These are phyloP conservation scores for Simplicillium aogashimaense DNA, from an alignment of 2,329 filamentous ascomycete genomes.

Conservation along the genomic window DNA sequence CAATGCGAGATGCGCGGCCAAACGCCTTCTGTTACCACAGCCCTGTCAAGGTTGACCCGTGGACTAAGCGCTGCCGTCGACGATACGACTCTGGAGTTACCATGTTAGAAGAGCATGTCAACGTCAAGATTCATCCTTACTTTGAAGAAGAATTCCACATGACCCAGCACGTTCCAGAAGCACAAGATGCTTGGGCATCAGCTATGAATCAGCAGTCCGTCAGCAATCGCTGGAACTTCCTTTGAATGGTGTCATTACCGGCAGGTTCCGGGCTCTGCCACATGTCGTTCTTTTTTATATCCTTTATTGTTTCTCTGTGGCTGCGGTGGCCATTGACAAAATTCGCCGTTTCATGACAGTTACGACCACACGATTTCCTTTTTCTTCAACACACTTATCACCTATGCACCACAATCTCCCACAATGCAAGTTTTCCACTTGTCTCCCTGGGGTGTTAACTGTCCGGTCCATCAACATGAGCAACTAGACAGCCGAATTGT, in stretches of 20 bases:
- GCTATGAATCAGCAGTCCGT: slow-evolving; percentile 4
- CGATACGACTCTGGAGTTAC: slow-evolving; percentile 26
- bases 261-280: background rate
- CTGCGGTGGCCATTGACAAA: no score
- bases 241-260: background rate
- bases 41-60: slow-evolving; percentile 31
- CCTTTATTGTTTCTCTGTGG: no score
- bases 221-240: slow-evolving; percentile 1
- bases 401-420: no score
- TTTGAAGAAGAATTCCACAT: slow-evolving; percentile 35
- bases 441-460: no score
- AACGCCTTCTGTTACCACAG: slow-evolving; percentile 33
- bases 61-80: slow-evolving; percentile 30
- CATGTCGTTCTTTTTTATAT: background rate
- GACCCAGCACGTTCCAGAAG: slow-evolving; percentile 24
- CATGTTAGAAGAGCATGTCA: slow-evolving; percentile 26
- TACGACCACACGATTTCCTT: background rate
- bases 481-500: no score
- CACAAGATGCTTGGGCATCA: slow-evolving; percentile 25
- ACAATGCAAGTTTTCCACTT: no score
- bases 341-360: no score
- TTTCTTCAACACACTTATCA: background rate
- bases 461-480: no score
- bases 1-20: slow-evolving; percentile 24
- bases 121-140: slow-evolving; percentile 26